Base-by-base conservation (phyloP, 306 rosid genomes). In the Quercus ilex region DNA sequence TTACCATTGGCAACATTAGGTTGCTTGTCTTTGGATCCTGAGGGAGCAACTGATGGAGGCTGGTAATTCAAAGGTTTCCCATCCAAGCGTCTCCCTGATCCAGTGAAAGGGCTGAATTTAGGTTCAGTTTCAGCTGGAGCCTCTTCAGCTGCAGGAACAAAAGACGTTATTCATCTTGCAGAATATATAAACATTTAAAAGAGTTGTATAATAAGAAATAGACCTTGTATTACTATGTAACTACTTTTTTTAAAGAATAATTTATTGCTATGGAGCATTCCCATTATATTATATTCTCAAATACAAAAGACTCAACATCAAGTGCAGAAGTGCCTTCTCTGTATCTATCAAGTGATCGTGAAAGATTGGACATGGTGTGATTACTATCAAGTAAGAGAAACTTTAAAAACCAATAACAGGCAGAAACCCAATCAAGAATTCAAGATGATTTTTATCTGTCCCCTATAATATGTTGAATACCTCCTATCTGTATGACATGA, bases 21-120 rank as follows among this genome's bases (percentile, higher is more conserved):
- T 69, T 60, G 86, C 91, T 80, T 91, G 74, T 82, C 94, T 78
- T 69, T 87, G 74, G 92, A 80, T 21, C 84, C 87, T 7, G 90
- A 84, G 13, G 87, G 87, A 73, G 91, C 78, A 79, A 77, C 79
- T 28, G 90, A 86, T 75, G 86, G 74, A 64, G 92, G 89, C 77
- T 92, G 73, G 73, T 79, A 79, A 17, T 52, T 89, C 81, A 85
- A 83, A 60, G 97, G 89, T 79, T 90, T 95, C 77, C 99, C 99
- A 58, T 93, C 99, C 90, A 93, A 93, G 77, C 99, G 97, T 81
- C 97, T 93, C 33, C 91, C 99, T 35, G 89, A 15, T 75, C 99
- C 99, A 49, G 94, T 75, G 85, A 95, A 95, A 71, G 99, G 94
- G 73, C 86, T 93, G 83, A 95, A 95, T 80, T 93, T 93, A 28